phyloP scores from a whole-genome alignment of 768 basidiomycete species.

The Crucibulum laeve region DNA sequence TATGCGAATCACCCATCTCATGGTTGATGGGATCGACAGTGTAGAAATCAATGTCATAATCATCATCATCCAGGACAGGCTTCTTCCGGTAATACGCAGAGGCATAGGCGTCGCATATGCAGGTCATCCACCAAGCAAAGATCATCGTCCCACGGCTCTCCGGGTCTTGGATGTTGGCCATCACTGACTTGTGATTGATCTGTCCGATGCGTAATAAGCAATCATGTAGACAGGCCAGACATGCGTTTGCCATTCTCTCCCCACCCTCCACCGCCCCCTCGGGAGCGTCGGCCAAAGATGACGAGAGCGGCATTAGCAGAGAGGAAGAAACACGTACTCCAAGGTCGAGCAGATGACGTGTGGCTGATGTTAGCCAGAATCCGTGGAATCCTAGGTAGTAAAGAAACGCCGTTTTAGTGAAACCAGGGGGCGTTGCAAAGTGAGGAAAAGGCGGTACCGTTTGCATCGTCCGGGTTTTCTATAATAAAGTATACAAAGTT shows the following conservation, averaged over 20 bases:
- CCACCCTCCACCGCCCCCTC: too few species aligned
- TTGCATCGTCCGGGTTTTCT: constrained; percentile 74
- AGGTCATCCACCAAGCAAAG: constrained; percentile 94
- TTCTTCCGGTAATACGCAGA: constrained; percentile 83
- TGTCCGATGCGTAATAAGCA: constrained; percentile 17
- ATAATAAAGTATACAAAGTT: constrained; percentile 8
- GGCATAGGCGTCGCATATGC: constrained; percentile 78
- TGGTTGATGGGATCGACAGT: constrained; percentile 58
- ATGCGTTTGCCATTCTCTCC: too few species aligned
- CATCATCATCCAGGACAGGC: constrained; percentile 82
- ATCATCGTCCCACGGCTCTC: constrained; percentile 82
- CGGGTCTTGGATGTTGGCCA: constrained; percentile 66
- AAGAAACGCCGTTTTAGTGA: not conserved
- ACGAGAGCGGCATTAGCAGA: too few species aligned
- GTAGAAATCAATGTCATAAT: constrained; percentile 89
- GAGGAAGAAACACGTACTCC: constrained; percentile 45
- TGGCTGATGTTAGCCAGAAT: constrained; percentile 79
- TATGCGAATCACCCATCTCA: constrained; percentile 41
- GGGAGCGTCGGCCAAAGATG: too few species aligned
- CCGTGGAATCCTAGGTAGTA: constrained; percentile 65
- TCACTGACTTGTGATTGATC: constrained; percentile 84
- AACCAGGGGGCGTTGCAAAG: constrained; percentile 12
- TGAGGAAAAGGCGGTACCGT: constrained; percentile 41
- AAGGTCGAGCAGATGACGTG: constrained; percentile 74
- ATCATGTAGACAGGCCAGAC: too few species aligned